Evolutionary conservation across 139 green algal species (phyloP).

Genomic region (Coelastrella sp.): DNA sequence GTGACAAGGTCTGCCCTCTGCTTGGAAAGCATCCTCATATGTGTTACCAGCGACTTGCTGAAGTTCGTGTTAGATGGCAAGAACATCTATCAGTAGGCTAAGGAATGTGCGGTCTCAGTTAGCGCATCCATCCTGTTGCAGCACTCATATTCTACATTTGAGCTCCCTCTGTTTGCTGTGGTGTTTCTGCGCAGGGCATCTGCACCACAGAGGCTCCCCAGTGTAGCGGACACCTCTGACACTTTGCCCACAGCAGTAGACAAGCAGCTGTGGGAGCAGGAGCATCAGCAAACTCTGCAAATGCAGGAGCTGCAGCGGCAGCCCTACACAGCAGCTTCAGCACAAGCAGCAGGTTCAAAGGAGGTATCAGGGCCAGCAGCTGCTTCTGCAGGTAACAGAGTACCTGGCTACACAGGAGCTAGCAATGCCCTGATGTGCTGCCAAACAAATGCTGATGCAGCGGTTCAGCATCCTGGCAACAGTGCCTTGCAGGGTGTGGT

Average conservation of each 20-base stretch:
- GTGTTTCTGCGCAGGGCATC: background rate
- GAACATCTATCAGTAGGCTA: background rate
- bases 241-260: conserved; percentile 1
- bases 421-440: background rate
- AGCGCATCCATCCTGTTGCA: background rate
- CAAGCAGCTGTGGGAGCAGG: background rate
- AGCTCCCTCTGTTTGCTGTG: background rate
- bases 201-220: background rate
- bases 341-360: background rate
- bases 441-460: background rate
- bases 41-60: background rate
- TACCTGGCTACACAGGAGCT: background rate
- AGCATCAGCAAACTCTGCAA: conserved; percentile 3
- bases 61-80: no score
- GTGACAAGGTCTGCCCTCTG: no score
- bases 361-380: background rate
- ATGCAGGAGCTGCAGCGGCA: conserved; percentile 5
- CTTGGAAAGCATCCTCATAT: background rate
- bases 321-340: background rate
- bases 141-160: background rate
- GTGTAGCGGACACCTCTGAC: conserved; percentile 5
- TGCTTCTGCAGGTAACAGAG: background rate
- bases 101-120: no score
- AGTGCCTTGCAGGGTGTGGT: background rate
- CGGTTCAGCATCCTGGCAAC: background rate